Percentiles rank a stretch among this genome's conserved stretches.
Conservation (phyloP, 1,139 yeast genomes). For the Diutina catenulata region DNA sequence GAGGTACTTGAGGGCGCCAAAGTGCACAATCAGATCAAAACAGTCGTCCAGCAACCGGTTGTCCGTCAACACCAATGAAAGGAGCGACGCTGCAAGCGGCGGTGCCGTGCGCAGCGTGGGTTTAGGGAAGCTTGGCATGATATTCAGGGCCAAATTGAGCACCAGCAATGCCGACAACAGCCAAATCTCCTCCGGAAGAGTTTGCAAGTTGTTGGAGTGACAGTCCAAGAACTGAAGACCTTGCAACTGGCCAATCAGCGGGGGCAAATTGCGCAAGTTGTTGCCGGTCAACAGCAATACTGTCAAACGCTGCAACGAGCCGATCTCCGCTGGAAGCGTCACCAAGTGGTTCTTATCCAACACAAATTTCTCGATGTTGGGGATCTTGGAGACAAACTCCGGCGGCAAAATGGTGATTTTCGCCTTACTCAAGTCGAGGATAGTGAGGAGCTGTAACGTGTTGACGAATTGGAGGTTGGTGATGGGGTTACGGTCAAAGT, state of each 20-base stretch:
- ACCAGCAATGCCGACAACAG: conserved; percentile 41
- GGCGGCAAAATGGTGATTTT: conserved; percentile 66
- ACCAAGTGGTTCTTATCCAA: conserved; percentile 79
- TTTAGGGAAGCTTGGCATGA: conserved; percentile 55
- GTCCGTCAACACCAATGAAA: conserved; percentile 54
- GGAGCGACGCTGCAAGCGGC: conserved; percentile 40
- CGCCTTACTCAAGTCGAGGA: conserved; percentile 70
- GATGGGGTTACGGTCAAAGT: conserved; percentile 59
- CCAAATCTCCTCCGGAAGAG: conserved; percentile 62
- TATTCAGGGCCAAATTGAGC: conserved; percentile 73
- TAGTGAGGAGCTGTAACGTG: conserved; percentile 50
- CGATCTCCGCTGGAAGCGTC: conserved; percentile 60
- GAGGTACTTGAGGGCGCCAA: conserved; percentile 48
- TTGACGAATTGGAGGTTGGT: conserved; percentile 58
- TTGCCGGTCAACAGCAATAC: conserved; percentile 66
- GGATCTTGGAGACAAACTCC: conserved; percentile 48
- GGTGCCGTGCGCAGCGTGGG: conserved; percentile 21
- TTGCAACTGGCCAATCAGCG: conserved; percentile 46
- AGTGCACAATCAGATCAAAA: conserved; percentile 55
- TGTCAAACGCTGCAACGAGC: conserved; percentile 44
- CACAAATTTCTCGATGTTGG: conserved; percentile 61
- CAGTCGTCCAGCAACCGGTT: conserved; percentile 73
- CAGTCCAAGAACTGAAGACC: conserved; percentile 63
- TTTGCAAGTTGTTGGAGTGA: conserved; percentile 75
- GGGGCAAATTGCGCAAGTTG: conserved; percentile 64